Evolutionary conservation across 495 filamentous ascomycete species (phyloP).

Genomic region (Oidiodendron maius): DNA sequence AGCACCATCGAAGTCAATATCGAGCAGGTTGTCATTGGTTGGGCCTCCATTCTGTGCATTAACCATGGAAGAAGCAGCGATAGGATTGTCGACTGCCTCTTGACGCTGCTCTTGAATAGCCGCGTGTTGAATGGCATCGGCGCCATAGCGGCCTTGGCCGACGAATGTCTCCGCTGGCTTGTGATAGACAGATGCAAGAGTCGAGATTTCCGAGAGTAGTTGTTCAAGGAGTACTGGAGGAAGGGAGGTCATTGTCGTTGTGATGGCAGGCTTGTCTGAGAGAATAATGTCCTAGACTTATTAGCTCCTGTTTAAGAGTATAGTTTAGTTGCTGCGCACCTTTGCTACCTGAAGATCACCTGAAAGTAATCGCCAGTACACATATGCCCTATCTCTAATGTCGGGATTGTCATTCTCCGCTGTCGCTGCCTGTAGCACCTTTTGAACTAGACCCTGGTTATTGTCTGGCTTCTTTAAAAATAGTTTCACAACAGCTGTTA

Average conservation of each 20-base stretch:
- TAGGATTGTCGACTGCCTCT: conserved; percentile 87
- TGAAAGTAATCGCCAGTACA: conserved; percentile 97
- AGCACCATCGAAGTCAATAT: conserved; percentile 96
- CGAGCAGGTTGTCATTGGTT: conserved; percentile 90
- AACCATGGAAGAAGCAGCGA: conserved; percentile 79
- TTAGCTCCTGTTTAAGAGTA: background rate
- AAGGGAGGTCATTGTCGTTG: conserved; percentile 84
- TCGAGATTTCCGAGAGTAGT: conserved; percentile 85
- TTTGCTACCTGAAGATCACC: conserved; percentile 84
- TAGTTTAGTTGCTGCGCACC: conserved; percentile 32
- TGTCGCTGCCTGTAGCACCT: conserved; percentile 86
- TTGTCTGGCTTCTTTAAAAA: conserved; percentile 93
- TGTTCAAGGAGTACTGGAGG: conserved; percentile 78
- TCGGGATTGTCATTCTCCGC: conserved; percentile 96
- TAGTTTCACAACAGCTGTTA: conserved; percentile 94
- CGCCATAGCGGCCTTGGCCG: conserved; percentile 87
- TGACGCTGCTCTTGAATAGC: conserved; percentile 95
- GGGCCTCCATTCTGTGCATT: conserved; percentile 52
- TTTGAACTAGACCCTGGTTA: conserved; percentile 83
- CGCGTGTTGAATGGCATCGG: conserved; percentile 89
- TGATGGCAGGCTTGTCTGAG: conserved; percentile 89
- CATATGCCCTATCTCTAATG: conserved; percentile 92
- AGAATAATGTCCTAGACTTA: conserved; percentile 73
- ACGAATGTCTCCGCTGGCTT: conserved; percentile 96
- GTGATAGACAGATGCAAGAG: conserved; percentile 97